Conservation (phyloP, 2,329 filamentous ascomycete species). For the Daldinia sp. region DNA sequence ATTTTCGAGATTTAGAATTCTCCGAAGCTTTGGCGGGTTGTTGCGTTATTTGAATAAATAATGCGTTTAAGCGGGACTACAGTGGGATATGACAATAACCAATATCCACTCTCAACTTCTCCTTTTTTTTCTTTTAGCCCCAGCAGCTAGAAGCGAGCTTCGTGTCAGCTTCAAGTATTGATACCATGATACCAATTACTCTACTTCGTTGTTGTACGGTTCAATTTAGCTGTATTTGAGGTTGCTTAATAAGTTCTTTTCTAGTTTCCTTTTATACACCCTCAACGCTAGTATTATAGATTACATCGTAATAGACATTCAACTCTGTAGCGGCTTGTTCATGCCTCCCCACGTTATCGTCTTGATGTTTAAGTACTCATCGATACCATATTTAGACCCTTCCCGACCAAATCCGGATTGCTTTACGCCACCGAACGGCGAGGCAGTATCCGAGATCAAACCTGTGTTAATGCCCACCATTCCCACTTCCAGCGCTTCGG, state of each 20-base stretch:
- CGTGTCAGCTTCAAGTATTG: conserved; percentile 53
- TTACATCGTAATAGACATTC: conserved; percentile 24
- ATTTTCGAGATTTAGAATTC: conserved; percentile 39
- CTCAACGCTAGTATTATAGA: conserved; percentile 25
- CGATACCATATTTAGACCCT: conserved; percentile 80
- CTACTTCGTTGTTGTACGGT: neutral
- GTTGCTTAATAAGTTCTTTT: neutral
- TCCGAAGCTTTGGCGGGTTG: conserved; percentile 37
- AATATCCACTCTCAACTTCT: neutral
- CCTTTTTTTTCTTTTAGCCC: neutral
- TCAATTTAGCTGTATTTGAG: neutral
- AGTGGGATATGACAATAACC: conserved; percentile 7
- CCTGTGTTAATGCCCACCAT: conserved; percentile 91
- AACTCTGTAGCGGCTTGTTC: conserved; percentile 66
- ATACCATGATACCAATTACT: neutral
- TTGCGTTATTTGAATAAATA: conserved; percentile 11
- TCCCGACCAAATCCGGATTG: conserved; percentile 84
- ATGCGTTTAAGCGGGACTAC: conserved; percentile 18
- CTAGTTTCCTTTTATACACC: conserved; percentile 8
- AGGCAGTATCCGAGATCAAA: conserved; percentile 67
- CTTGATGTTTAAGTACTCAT: conserved; percentile 82
- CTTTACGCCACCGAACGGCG: conserved; percentile 84
- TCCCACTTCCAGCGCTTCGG: conserved; percentile 81
- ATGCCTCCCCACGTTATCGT: conserved; percentile 68
- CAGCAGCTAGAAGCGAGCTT: neutral